Evolutionary conservation across 805 yeast genomes (phyloP), one percentile per base, ranked within the genome.

Genomic region (Zygoascus bituminiphila): DNA sequence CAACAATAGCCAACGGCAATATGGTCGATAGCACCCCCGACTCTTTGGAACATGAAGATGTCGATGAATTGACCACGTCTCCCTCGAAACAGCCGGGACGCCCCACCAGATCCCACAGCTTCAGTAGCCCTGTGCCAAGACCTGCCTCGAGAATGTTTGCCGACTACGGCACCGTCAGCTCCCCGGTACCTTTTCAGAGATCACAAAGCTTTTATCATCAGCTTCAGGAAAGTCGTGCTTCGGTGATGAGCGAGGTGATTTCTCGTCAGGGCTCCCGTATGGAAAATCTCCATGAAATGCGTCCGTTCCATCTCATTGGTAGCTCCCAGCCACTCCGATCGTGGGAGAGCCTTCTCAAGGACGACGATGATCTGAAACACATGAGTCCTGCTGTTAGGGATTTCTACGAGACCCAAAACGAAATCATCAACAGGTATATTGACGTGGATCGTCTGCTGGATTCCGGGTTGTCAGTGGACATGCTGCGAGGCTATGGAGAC

Each of bases 401-500:
- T 17, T 83, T 66, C 61, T 84, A 85, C 63, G 62, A 63, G 38
- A 60, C 65, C 2, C 91, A 84, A 63, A 84, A 84, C 60, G 76
- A 70, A 38, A 60, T 79, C 46, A 77, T 84, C 46, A 75, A 72
- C 21, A 68, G 77, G 46, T 82, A 76, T 57, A 62, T 62, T 33
- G 82, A 77, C 50, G 77, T 84, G 22, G 94, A 84, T 60, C 67
- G 70, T 45, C 67, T 84, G 45, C 68, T 84, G 42, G 93, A 83
- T 58, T 76, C 86, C 3, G 88, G 88, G 1, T 73, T 84, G 49
- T 84, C 81, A 54, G 72, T 74, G 51, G 69, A 75, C 40, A 80
- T 84, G 80, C 71, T 85, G 45, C 70, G 76, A 42, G 78, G 75
- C 45, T 84, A 84, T 56, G 78, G 76, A 2, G 70, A 67, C 25